These are phyloP conservation scores for Hansfordia pulvinata DNA, from an alignment of 2,329 filamentous ascomycete species.

Conservation along the genomic window DNA sequence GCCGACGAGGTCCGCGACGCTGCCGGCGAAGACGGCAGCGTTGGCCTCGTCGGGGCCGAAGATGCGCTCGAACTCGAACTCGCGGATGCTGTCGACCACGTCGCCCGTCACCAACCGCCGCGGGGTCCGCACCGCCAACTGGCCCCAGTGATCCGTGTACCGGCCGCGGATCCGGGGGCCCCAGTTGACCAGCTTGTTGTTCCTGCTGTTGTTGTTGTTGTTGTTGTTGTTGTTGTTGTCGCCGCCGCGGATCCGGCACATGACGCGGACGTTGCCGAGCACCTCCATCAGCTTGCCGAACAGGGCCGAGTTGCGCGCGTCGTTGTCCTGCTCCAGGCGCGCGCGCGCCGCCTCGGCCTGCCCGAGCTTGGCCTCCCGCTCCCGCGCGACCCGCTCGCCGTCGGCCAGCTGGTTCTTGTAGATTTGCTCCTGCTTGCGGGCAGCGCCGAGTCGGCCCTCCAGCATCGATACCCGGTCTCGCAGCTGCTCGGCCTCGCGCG, in stretches of 20 bases:
- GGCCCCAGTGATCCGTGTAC: slow-evolving; percentile 67
- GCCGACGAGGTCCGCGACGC: slow-evolving; percentile 88
- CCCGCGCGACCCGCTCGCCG: too few relatives aligned
- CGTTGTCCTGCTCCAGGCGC: slow-evolving; percentile 51
- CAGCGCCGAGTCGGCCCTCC: too few relatives aligned
- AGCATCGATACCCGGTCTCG: too few relatives aligned
- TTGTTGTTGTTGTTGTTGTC: slow-evolving; percentile 39
- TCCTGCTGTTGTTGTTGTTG: too few relatives aligned
- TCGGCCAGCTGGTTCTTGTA: too few relatives aligned
- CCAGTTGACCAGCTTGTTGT: slow-evolving; percentile 32
- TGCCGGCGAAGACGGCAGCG: slow-evolving; percentile 73
- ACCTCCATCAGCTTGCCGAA: slow-evolving; percentile 94
- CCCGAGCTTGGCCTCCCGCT: slow-evolving; percentile 1
- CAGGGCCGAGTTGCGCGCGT: slow-evolving; percentile 59
- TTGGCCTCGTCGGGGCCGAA: slow-evolving; percentile 69
- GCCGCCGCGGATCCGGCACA: slow-evolving; percentile 78
- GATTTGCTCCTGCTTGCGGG: too few relatives aligned
- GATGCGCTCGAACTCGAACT: slow-evolving; percentile 83
- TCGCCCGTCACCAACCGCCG: slow-evolving; percentile 65
- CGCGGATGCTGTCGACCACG: slow-evolving; percentile 58
- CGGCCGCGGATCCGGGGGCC: slow-evolving; percentile 37
- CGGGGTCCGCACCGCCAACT: slow-evolving; percentile 66
- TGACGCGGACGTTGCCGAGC: slow-evolving; percentile 94
- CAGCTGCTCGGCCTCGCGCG: too few relatives aligned
- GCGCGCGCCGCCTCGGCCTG: neutral